A percentile compares a stretch with the other conserved stretches of the same genome.
phyloP scores from a whole-genome alignment of 1,139 yeast genomes.

The Magnusiomyces sp. region DNA sequence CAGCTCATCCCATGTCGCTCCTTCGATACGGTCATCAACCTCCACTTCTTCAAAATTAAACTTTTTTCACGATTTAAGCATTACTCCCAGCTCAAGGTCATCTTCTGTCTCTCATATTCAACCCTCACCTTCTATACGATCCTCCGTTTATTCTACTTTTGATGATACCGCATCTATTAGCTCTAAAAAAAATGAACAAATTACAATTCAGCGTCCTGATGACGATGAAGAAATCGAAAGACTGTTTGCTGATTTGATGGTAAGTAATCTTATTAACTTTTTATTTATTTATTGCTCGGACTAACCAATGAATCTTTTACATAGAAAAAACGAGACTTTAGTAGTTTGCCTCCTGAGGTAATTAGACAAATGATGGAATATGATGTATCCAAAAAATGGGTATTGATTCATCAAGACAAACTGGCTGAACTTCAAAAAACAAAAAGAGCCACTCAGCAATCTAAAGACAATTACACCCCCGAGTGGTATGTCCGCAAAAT shows the following conservation, averaged over 20 bases:
- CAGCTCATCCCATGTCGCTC: slow-evolving; percentile 1
- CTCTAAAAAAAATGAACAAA: slow-evolving; percentile 6
- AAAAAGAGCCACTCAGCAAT: slow-evolving; percentile 33
- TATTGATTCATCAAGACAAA: slow-evolving; percentile 81
- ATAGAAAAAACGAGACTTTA: slow-evolving; percentile 74
- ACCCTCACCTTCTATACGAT: slow-evolving; percentile 11
- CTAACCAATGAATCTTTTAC: not conserved
- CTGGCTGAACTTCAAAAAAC: slow-evolving; percentile 63
- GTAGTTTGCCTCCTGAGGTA: slow-evolving; percentile 68
- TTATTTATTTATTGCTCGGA: not conserved
- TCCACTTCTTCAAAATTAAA: too few species aligned
- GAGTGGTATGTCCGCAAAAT: slow-evolving; percentile 70
- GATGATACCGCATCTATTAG: slow-evolving; percentile 14
- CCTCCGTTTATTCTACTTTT: slow-evolving; percentile 13
- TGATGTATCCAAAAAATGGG: slow-evolving; percentile 78
- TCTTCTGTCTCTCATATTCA: slow-evolving; percentile 4
- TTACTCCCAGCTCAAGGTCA: not conserved
- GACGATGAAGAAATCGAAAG: slow-evolving; percentile 29
- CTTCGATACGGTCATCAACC: not conserved
- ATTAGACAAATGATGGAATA: slow-evolving; percentile 71
- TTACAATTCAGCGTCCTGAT: slow-evolving; percentile 22
- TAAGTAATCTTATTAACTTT: slow-evolving; percentile 12
- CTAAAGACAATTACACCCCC: slow-evolving; percentile 46
- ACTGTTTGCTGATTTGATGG: slow-evolving; percentile 32
- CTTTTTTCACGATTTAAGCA: not conserved